These are phyloP conservation scores for Raphanus raphanistrum DNA, from an alignment of 345 rosid species.

Conservation along the genomic window DNA sequence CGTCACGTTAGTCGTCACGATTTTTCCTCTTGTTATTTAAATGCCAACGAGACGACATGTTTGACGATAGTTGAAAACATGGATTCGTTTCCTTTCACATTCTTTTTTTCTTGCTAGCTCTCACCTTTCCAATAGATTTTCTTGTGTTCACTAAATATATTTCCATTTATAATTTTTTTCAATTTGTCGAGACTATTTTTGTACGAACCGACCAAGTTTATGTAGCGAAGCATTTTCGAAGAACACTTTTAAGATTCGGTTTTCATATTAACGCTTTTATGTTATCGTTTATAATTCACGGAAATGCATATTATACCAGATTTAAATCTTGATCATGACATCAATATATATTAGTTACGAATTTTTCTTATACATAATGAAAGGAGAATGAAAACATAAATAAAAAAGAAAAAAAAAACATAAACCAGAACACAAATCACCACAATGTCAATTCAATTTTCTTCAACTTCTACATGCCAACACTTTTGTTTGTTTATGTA, in stretches of 20 bases:
- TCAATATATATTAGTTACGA: background rate
- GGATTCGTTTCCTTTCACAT: background rate
- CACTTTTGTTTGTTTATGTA: background rate
- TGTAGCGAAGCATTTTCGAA: background rate
- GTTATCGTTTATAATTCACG: background rate
- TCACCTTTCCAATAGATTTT: background rate
- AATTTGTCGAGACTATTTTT: background rate
- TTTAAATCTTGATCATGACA: background rate
- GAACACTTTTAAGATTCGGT: background rate
- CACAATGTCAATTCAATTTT: background rate
- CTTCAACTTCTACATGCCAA: background rate
- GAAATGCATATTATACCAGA: background rate
- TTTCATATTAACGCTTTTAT: background rate
- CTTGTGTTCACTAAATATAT: background rate
- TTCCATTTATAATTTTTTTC: background rate
- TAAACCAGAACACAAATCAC: background rate
- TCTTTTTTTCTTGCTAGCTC: background rate
- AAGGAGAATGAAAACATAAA: too few relatives aligned
- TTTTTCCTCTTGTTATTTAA: background rate
- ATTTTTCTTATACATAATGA: background rate
- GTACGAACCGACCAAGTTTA: conserved; percentile 8
- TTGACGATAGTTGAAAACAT: conserved; percentile 32
- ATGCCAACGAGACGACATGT: conserved; percentile 13
- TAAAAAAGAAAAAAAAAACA: too few relatives aligned
- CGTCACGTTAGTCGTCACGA: conserved; percentile 27